Evolutionary conservation across 345 rosid species (phyloP).

Genomic region (Erodium maritimum): DNA sequence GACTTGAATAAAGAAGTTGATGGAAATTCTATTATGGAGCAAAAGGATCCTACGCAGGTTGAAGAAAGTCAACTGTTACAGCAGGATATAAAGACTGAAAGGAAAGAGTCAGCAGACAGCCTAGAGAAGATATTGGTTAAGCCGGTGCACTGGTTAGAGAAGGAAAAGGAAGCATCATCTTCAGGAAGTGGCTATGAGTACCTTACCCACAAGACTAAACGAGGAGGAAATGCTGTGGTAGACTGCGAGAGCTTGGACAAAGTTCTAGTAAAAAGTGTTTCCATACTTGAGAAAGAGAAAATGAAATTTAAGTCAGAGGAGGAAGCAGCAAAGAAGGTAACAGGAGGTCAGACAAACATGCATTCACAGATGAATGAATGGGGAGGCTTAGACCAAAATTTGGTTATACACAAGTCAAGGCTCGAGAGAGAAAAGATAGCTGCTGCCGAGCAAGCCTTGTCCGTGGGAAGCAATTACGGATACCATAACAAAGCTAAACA

Average conservation of each 20-base stretch:
- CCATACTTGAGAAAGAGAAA: constrained; percentile 65
- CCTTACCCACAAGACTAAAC: constrained; percentile 22
- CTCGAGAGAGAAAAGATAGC: constrained; percentile 44
- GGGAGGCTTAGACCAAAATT: constrained; percentile 46
- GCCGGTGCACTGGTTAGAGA: constrained; percentile 43
- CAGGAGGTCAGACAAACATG: constrained; percentile 17
- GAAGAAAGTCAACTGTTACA: no score
- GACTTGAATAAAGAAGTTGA: constrained; percentile 21
- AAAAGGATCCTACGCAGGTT: no score
- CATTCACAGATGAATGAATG: constrained; percentile 18
- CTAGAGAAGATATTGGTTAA: constrained; percentile 38
- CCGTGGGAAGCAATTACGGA: constrained; percentile 21
- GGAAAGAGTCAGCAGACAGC: no score
- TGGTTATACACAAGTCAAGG: constrained; percentile 41
- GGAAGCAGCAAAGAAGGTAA: constrained; percentile 27
- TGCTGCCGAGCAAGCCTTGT: constrained; percentile 16
- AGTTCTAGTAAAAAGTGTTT: constrained; percentile 64
- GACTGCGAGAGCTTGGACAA: constrained; percentile 59
- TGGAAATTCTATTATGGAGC: background rate
- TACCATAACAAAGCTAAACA: constrained; percentile 25
- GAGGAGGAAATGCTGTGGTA: constrained; percentile 17
- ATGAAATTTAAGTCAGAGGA: constrained; percentile 22
- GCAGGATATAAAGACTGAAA: no score
- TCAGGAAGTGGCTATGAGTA: constrained; percentile 24
- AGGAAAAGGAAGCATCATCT: constrained; percentile 31